A percentile compares a stretch with the other conserved stretches of the same genome.
phyloP scores from a whole-genome alignment of 805 yeast genomes.

The Nakazawaea siamensis region DNA sequence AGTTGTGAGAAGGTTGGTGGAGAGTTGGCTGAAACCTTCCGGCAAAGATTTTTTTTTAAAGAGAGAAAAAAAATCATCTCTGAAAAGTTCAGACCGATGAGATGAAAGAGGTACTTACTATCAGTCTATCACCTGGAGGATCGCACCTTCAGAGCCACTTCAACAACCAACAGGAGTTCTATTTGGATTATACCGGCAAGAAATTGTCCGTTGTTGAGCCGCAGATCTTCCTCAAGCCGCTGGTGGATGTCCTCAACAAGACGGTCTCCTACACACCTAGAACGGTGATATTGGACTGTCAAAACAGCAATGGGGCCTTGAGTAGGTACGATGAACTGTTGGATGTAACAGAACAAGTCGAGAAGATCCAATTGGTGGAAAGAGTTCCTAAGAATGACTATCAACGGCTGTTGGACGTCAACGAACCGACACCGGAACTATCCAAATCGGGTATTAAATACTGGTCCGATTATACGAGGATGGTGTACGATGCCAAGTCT shows the following conservation, averaged over 20 bases:
- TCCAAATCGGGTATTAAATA: conserved; percentile 35
- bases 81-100: too few species aligned
- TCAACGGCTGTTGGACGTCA: conserved; percentile 54
- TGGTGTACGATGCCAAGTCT: conserved; percentile 57
- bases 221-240: conserved; percentile 36
- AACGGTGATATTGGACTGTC: conserved; percentile 70
- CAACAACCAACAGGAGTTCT: conserved; percentile 71
- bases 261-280: conserved; percentile 72
- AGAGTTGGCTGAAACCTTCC: too few species aligned
- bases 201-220: conserved; percentile 29
- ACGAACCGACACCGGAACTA: conserved; percentile 25
- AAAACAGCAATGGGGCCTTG: conserved; percentile 69
- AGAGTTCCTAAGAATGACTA: conserved; percentile 44
- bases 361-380: conserved; percentile 24
- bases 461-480: conserved; percentile 77
- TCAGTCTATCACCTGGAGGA: conserved; percentile 65
- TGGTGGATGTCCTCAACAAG: conserved; percentile 27
- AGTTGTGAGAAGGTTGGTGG: too few species aligned
- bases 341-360: conserved; percentile 13
- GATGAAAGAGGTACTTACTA: conserved; percentile 70
- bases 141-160: conserved; percentile 76
- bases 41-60: too few species aligned
- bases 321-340: conserved; percentile 34
- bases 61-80: too few species aligned
- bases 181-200: conserved; percentile 41